Conservation (phyloP, 805 yeast genomes). For the Yarrowia yakushimensis region DNA sequence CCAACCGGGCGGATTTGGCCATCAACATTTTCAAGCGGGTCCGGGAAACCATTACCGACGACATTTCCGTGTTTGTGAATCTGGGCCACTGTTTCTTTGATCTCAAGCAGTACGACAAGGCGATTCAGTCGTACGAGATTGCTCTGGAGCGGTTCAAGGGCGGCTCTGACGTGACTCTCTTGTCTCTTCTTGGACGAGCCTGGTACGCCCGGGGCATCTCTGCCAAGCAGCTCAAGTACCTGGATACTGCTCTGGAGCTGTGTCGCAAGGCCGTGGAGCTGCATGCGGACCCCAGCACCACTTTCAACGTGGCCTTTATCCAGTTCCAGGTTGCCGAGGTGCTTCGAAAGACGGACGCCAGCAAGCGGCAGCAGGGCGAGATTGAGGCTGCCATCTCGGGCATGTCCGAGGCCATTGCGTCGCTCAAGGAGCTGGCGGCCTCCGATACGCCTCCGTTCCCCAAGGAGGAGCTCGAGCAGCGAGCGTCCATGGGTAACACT, state of each 20-base stretch:
- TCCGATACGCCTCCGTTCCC: constrained; percentile 70
- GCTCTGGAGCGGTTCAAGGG: constrained; percentile 63
- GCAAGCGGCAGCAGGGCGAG: constrained; percentile 59
- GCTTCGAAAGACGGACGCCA: constrained; percentile 56
- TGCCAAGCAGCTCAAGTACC: constrained; percentile 61
- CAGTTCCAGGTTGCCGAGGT: constrained; percentile 85
- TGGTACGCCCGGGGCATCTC: constrained; percentile 77
- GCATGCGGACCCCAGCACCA: constrained; percentile 46
- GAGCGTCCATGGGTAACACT: constrained; percentile 85
- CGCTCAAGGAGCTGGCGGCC: constrained; percentile 58
- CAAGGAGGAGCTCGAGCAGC: constrained; percentile 70
- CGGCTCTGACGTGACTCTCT: constrained; percentile 59
- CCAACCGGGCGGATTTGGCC: constrained; percentile 63
- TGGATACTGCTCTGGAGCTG: constrained; percentile 59
- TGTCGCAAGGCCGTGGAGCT: constrained; percentile 54
- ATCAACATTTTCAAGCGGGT: constrained; percentile 82
- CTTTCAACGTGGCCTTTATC: constrained; percentile 78
- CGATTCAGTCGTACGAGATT: constrained; percentile 81
- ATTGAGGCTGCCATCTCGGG: constrained; percentile 55
- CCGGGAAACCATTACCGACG: constrained; percentile 76
- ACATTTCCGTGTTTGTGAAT: constrained; percentile 76
- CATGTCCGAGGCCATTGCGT: constrained; percentile 57
- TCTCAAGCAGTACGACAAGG: constrained; percentile 74
- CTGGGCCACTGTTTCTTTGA: constrained; percentile 85
- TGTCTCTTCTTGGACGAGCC: constrained; percentile 76